Conservation (phyloP, 768 basidiomycete genomes). For the Lentinus tigrinus region DNA sequence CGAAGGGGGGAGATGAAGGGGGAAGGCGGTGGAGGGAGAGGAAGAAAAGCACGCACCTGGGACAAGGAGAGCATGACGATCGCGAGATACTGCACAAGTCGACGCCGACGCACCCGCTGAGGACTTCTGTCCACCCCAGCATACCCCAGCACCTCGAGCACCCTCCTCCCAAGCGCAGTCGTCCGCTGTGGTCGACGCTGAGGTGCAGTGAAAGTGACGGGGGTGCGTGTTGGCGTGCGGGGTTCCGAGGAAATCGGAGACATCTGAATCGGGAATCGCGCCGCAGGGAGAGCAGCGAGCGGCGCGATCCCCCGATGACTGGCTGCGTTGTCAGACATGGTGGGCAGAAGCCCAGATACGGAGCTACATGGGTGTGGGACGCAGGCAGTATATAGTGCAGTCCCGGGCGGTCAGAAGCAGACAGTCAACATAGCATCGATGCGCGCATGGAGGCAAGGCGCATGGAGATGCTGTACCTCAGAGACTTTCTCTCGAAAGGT, state of each 20-base stretch:
- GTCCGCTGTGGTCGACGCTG: not conserved
- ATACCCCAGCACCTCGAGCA: not conserved
- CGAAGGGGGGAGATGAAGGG: not conserved
- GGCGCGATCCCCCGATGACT: not conserved
- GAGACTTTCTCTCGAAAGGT: too few relatives aligned
- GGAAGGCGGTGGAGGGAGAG: not conserved
- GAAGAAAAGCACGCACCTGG: not conserved
- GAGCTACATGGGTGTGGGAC: not conserved
- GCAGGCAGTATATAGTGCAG: not conserved
- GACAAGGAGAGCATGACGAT: not conserved
- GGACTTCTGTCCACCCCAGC: not conserved
- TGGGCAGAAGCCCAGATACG: not conserved
- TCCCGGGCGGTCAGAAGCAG: not conserved
- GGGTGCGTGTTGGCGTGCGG: not conserved
- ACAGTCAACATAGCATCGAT: too few relatives aligned
- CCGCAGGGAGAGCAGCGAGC: not conserved
- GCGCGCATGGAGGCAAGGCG: too few relatives aligned
- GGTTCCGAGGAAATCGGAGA: not conserved
- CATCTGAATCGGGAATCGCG: not conserved
- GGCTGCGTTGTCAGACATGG: not conserved
- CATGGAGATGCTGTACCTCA: too few relatives aligned
- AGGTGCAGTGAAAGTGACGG: not conserved
- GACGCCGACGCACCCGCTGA: not conserved
- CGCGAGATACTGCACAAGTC: not conserved
- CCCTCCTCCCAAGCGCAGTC: not conserved